Base-by-base conservation (phyloP, 192 early-diverging fungal species). In the Martensiomyces pterosporus region DNA sequence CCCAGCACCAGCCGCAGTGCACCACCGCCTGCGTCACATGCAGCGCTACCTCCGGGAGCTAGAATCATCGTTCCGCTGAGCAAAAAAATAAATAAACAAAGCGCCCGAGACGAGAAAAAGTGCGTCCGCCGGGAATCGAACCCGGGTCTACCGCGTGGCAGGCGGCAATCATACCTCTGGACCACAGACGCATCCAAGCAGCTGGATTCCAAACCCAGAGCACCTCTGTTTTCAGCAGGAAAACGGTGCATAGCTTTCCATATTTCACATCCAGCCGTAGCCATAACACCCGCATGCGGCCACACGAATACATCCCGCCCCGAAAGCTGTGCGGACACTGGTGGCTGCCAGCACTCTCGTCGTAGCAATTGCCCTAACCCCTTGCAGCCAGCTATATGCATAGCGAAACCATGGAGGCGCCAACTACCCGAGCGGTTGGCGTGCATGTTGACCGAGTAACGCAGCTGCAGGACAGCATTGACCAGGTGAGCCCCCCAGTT, bases 91-190 rank as follows among this genome's bases (percentile, higher is more conserved):
- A n/a, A n/a, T n/a, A n/a, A n/a, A n/a, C n/a, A n/a, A n/a, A n/a
- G n/a, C n/a, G n/a, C n/a, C n/a, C n/a, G n/a, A n/a, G n/a, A n/a
- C n/a, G n/a, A n/a, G n/a, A 60, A 57, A 53, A 36, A 38, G 40
- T 32, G 29, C 29, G 29, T 54, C 59, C 55, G 62, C 80, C 77
- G 77, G 78, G 80, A 79, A 80, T 82, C 70, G 80, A 82, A 82
- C 80, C 78, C 80, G 78, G 80, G 80, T 76, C 80, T 71, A 78
- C 66, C 76, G 65, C 80, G 80, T 76, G 78, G 78, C 74, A 82
- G 80, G 76, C 68, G 70, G 72, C 73, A 72, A 81, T 77, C 69
- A 78, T 75, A 78, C 71, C 65, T 65, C 65, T 75, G 61, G 61
- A 70, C 76, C 69, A 67, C 49, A 16, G 49, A 51, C 22, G 17